phyloP scores from a whole-genome alignment of 768 basidiomycete species.

The Candolleomyces efflorescens region DNA sequence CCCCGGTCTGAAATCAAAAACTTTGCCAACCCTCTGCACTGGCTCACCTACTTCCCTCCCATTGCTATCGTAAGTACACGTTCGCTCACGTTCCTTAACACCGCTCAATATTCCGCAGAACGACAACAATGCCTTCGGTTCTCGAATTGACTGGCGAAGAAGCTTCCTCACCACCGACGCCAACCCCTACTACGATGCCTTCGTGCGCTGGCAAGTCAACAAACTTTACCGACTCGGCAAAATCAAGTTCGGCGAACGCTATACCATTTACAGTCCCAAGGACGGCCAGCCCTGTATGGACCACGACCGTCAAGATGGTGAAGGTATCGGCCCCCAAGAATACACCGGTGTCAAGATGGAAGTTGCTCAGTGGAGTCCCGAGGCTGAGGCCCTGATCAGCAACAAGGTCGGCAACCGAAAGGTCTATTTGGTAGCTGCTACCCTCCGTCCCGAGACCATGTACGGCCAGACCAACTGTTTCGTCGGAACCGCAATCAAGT shows the following conservation, averaged over 20 bases:
- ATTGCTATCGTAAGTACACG: conserved; percentile 72
- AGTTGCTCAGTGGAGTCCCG: conserved; percentile 78
- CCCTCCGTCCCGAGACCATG: conserved; percentile 96
- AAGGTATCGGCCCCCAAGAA: conserved; percentile 92
- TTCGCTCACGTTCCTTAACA: not conserved
- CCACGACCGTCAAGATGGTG: conserved; percentile 94
- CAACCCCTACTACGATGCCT: conserved; percentile 96
- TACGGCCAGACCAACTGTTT: conserved; percentile 99
- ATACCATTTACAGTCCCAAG: conserved; percentile 98
- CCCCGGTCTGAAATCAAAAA: conserved; percentile 89
- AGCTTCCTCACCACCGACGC: conserved; percentile 91
- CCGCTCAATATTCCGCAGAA: conserved; percentile 16
- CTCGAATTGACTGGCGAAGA: conserved; percentile 96
- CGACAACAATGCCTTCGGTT: conserved; percentile 87
- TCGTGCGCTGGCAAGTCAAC: conserved; percentile 98
- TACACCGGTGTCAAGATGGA: conserved; percentile 95
- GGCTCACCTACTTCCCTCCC: conserved; percentile 94
- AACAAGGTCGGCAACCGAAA: conserved; percentile 72
- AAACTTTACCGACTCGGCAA: conserved; percentile 82
- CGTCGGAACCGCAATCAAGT: conserved; percentile 86
- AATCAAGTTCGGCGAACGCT: conserved; percentile 97
- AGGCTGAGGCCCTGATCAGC: conserved; percentile 59
- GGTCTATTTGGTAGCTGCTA: conserved; percentile 93
- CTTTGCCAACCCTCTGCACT: conserved; percentile 93
- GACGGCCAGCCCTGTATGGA: conserved; percentile 99